phyloP scores from a whole-genome alignment of 2,329 filamentous ascomycete species.

The Scytalidium sp. region DNA sequence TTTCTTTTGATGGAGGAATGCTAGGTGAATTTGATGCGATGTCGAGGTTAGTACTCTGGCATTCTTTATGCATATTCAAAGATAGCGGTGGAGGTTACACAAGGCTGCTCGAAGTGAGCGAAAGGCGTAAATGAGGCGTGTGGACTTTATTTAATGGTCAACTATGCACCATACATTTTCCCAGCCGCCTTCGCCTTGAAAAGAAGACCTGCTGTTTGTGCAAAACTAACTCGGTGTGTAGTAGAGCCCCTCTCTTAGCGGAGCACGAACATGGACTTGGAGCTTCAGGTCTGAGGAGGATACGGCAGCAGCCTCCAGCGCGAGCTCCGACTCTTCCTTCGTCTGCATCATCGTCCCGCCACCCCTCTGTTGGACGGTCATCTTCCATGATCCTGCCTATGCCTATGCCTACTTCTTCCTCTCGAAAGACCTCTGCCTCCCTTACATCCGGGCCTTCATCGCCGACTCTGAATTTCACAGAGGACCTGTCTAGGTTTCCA shows the following conservation, averaged over 20 bases:
- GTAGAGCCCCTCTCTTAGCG: conserved; percentile 75
- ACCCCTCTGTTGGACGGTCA: conserved; percentile 58
- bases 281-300: conserved; percentile 83
- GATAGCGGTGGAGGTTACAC: background rate
- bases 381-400: conserved; percentile 69
- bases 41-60: conserved; percentile 60
- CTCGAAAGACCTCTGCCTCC: conserved; percentile 21
- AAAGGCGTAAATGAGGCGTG: no score
- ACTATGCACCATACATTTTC: background rate
- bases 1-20: conserved; percentile 72
- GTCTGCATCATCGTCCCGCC: conserved; percentile 61
- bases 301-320: conserved; percentile 77
- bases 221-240: background rate
- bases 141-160: background rate
- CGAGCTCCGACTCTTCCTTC: conserved; percentile 63
- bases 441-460: conserved; percentile 59
- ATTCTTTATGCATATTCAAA: background rate
- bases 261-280: conserved; percentile 88
- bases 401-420: conserved; percentile 47
- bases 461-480: conserved; percentile 68
- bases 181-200: background rate
- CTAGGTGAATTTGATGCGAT: conserved; percentile 64
- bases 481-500: conserved; percentile 90
- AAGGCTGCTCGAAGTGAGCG: no score
- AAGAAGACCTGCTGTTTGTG: background rate